Base-by-base conservation (phyloP, 2,329 filamentous ascomycete species). In the Arthrobotrys sphaeroides region DNA sequence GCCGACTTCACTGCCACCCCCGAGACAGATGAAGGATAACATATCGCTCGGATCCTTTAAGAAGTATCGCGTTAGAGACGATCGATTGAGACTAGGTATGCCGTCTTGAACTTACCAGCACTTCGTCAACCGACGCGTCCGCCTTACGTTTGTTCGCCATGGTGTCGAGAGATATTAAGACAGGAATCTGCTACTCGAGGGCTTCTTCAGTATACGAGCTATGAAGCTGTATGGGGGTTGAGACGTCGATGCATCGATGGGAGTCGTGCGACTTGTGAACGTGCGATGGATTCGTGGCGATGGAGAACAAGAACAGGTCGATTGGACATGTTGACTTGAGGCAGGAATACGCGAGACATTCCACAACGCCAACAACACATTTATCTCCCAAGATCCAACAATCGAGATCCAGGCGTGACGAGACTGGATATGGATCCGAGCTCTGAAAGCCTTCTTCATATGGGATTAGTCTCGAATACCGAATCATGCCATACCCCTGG, bases 81-180 rank as follows among this genome's bases (percentile, higher is more conserved):
- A 40, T 40, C 13, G 28, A 53, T 20, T 1, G 51, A 9, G 36
- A 18, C 3, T 7, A 31, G 16, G 20, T 9, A 28, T 45, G 24
- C 36, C 9, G 3, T 5, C 13, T 12, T 62, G 10, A 4, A 77
- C 77, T 33, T 72, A 96, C 90, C 0, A 93, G 92, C 80, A 97
- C 93, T 43, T 90, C 87, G 12, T 83, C 84, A 20, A 81, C 78
- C 22, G 84, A 84, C 60, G 88, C 84, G 64, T 88, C 88, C 86
- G 91, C 91, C 83, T 97, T 97, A 80, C 94, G 89, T 84, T 98
- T 98, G 65, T 93, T 89, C n/a, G 94, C 90, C 94, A 98, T 98
- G 43, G 49, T 42, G 7, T 38, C 43, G 40, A 33, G 10, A 40
- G 10, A n/a, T 33, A 24, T 12, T 20, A 26, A 9, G 12, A 12